Conservation (phyloP, 495 filamentous ascomycete genomes). For the Stereocaulon alpinum region DNA sequence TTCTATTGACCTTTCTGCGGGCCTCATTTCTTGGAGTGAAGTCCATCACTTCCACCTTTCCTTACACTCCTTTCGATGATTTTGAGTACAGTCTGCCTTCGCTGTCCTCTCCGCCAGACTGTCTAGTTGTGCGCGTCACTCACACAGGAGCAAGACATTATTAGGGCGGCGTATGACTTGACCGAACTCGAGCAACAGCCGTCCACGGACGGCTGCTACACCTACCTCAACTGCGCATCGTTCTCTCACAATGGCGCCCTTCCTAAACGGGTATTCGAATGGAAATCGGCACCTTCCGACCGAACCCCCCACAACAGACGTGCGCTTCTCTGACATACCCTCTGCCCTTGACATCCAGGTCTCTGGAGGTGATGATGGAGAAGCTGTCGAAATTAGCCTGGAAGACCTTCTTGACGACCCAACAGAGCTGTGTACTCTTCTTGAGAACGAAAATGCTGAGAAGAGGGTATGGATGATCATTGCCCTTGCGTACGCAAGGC, state of each 20-base stretch:
- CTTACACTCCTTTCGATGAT: background rate
- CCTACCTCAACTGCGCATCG: slow-evolving; percentile 4
- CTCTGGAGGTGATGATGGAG: slow-evolving; percentile 62
- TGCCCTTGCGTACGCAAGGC: slow-evolving; percentile 93
- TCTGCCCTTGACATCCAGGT: slow-evolving; percentile 84
- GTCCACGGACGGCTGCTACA: background rate
- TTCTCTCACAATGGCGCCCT: slow-evolving; percentile 38
- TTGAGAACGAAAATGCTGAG: slow-evolving; percentile 83
- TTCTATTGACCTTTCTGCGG: background rate
- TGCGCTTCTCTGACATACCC: slow-evolving; percentile 82
- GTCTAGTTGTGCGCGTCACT: too few species aligned
- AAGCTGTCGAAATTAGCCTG: slow-evolving; percentile 84
- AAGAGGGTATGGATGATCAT: slow-evolving; percentile 93
- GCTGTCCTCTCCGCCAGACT: too few species aligned
- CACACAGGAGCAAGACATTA: too few species aligned
- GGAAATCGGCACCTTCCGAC: slow-evolving; percentile 31
- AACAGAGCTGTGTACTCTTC: slow-evolving; percentile 83
- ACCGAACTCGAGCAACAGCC: background rate
- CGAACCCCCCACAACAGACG: slow-evolving; percentile 16
- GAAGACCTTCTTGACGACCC: slow-evolving; percentile 87
- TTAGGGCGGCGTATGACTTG: background rate
- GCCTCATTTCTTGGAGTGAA: background rate
- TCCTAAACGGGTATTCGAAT: slow-evolving; percentile 46
- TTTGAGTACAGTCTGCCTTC: too few species aligned
- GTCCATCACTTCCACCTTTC: background rate